A percentile compares a stretch with the other conserved stretches of the same genome.
Evolutionary conservation across 345 rosid genomes (phyloP).

Genomic region (Populus simonii): DNA sequence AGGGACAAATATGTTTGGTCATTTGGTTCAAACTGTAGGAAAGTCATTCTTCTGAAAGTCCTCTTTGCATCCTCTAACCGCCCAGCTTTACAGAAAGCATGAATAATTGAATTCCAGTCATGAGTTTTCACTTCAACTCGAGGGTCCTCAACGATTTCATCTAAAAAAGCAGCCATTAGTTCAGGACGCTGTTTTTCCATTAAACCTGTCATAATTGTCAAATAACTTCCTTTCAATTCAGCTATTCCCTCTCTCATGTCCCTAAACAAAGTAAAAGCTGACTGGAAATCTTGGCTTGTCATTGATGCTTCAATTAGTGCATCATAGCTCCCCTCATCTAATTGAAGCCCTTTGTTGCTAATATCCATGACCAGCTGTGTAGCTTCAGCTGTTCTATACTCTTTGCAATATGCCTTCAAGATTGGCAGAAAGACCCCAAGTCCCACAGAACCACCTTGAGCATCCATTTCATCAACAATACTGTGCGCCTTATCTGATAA

Average conservation of each 20-base stretch:
- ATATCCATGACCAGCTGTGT: conserved; percentile 84
- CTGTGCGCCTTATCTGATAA: conserved; percentile 79
- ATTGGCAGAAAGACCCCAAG: conserved; percentile 83
- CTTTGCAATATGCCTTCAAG: conserved; percentile 77
- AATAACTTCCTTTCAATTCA: conserved; percentile 72
- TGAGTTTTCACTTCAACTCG: conserved; percentile 82
- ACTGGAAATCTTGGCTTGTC: conserved; percentile 85
- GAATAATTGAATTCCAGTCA: conserved; percentile 96
- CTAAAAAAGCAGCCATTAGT: conserved; percentile 65
- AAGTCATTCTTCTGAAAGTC: conserved; percentile 85
- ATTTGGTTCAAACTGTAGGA: conserved; percentile 73
- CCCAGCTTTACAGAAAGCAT: conserved; percentile 88
- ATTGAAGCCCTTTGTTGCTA: conserved; percentile 61
- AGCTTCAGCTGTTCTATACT: conserved; percentile 82
- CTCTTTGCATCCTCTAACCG: conserved; percentile 82
- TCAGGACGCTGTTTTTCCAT: conserved; percentile 26
- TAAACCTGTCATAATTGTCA: conserved; percentile 83
- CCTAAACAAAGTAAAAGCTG: conserved; percentile 82
- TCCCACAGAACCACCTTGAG: conserved; percentile 59
- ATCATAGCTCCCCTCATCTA: conserved; percentile 59
- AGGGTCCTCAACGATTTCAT: conserved; percentile 91
- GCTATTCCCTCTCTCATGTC: conserved; percentile 73
- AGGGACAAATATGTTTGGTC: conserved; percentile 84
- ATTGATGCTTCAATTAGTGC: conserved; percentile 81
- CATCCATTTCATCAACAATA: conserved; percentile 75